Conservation (phyloP, 164 flowering plant genomes). For the Litsea cubeba region DNA sequence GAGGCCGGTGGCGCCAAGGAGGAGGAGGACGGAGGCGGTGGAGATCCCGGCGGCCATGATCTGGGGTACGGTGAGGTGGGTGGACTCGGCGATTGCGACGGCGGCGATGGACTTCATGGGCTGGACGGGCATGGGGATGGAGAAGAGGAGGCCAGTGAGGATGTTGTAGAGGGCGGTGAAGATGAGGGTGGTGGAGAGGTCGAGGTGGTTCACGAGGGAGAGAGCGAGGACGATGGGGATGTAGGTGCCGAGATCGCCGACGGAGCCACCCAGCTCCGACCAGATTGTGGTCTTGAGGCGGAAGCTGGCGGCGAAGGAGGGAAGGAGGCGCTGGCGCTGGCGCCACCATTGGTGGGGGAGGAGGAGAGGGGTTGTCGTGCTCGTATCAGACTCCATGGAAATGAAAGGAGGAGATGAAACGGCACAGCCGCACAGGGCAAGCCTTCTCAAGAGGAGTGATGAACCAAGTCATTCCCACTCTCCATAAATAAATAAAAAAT, state of each 20-base stretch:
- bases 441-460: too few relatives aligned
- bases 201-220: constrained; percentile 55
- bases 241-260: constrained; percentile 87
- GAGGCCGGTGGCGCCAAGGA: constrained; percentile 80
- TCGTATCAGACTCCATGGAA: constrained; percentile 8
- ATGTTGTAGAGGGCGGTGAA: constrained; percentile 81
- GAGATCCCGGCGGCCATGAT: constrained; percentile 76
- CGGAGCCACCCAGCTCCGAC: constrained; percentile 71
- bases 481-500: too few relatives aligned
- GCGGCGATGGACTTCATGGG: constrained; percentile 97
- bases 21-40: constrained; percentile 57
- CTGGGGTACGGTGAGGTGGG: constrained; percentile 57
- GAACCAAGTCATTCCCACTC: too few relatives aligned
- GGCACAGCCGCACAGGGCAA: too few relatives aligned
- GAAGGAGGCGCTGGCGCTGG: constrained; percentile 15
- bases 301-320: constrained; percentile 30
- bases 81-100: constrained; percentile 69
- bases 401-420: too few relatives aligned
- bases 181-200: constrained; percentile 70
- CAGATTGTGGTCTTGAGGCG: constrained; percentile 45
- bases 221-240: constrained; percentile 81
- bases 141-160: constrained; percentile 71
- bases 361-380: constrained; percentile 22
- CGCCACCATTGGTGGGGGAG: constrained; percentile 13
- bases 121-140: constrained; percentile 91